A percentile compares a stretch with the other conserved stretches of the same genome.
Evolutionary conservation across 306 rosid species (phyloP).

Genomic region (Citrullus mucosospermus): DNA sequence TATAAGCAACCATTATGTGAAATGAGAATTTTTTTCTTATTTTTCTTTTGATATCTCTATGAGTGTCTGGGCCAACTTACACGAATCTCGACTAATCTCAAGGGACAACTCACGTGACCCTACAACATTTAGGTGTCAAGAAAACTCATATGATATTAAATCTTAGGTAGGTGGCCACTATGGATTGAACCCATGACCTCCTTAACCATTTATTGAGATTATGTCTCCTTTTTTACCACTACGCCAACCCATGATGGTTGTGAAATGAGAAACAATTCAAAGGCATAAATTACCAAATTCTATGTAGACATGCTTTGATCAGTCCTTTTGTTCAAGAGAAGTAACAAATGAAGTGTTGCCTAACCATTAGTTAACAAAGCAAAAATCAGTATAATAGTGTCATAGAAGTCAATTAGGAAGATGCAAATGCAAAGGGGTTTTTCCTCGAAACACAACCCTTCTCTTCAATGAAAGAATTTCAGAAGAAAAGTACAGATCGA

Average conservation of each 20-base stretch:
- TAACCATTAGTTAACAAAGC: background rate
- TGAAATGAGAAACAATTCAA: background rate
- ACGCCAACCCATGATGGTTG: too few relatives aligned
- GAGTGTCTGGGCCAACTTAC: too few relatives aligned
- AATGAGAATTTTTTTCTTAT: too few relatives aligned
- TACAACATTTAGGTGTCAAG: too few relatives aligned
- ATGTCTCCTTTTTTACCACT: too few relatives aligned
- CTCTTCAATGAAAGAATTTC: slow-evolving; percentile 4
- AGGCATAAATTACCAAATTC: background rate
- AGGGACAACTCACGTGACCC: too few relatives aligned
- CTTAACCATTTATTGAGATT: too few relatives aligned
- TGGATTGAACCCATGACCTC: too few relatives aligned
- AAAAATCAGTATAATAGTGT: background rate
- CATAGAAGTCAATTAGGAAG: background rate
- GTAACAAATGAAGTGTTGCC: background rate
- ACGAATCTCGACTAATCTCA: too few relatives aligned
- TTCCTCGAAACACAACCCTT: background rate
- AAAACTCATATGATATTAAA: too few relatives aligned
- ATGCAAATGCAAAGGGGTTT: background rate
- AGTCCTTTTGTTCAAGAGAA: background rate
- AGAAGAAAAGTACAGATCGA: background rate
- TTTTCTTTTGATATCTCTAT: too few relatives aligned
- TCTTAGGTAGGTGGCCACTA: too few relatives aligned
- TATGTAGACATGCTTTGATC: background rate
- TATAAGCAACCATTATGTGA: background rate